Conservation (phyloP, 2,329 filamentous ascomycete species). For the Trichoderma brevicompactum region DNA sequence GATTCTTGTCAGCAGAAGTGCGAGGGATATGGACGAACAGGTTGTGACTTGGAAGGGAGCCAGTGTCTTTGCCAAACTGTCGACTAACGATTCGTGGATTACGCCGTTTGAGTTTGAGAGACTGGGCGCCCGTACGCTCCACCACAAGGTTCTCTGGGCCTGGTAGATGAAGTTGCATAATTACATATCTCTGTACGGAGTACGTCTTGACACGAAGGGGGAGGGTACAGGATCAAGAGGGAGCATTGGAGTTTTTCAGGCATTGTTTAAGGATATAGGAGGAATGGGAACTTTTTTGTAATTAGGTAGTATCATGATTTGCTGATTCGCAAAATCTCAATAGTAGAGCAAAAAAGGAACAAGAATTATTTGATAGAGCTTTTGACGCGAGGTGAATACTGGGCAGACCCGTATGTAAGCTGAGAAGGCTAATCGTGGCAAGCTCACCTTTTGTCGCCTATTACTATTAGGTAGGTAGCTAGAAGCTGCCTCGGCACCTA, state of each 20-base stretch:
- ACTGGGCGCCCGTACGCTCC: constrained; percentile 77
- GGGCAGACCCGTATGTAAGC: not conserved
- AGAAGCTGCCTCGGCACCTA: too few species aligned
- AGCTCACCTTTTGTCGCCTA: not conserved
- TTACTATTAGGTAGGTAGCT: too few species aligned
- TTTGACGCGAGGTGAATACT: not conserved
- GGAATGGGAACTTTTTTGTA: not conserved
- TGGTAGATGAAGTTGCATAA: constrained; percentile 46
- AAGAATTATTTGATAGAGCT: not conserved
- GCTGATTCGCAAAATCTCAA: not conserved
- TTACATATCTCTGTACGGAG: not conserved
- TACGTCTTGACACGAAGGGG: constrained; percentile 1
- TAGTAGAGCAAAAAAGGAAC: not conserved
- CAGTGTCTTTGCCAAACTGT: constrained; percentile 90
- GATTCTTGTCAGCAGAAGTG: constrained; percentile 70
- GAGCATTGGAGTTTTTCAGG: constrained; percentile 26
- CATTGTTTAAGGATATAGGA: constrained; percentile 8
- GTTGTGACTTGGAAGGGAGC: constrained; percentile 99
- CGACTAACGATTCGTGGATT: constrained; percentile 96
- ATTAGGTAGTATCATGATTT: not conserved
- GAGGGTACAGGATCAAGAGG: constrained; percentile 11
- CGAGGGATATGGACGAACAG: constrained; percentile 92
- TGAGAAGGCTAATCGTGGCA: not conserved
- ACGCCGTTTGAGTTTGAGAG: constrained; percentile 85
- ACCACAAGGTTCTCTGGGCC: constrained; percentile 76